Base-by-base conservation (phyloP, 2,329 filamentous ascomycete genomes). In the Epichloe aotearoae region DNA sequence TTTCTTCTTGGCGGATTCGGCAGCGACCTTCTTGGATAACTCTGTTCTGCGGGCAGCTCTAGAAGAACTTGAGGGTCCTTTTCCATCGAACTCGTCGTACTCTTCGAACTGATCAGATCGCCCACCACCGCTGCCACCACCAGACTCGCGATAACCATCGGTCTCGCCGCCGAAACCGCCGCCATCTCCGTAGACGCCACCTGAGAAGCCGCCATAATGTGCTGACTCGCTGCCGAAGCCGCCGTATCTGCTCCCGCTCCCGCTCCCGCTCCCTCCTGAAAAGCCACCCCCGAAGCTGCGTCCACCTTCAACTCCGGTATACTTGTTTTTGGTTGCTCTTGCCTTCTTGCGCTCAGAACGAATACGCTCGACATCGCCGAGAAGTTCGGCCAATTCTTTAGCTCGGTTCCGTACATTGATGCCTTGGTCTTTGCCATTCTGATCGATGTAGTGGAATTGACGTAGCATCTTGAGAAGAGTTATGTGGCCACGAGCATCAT, bases 401-500 rank as follows among this genome's bases (percentile, higher is more conserved):
- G 93, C 89, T 57, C 93, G 81, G 71, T 97, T 97, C 58, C 93
- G 85, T 53, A 98, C 93, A 64, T 98, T 98, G 68, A 98, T 82
- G 54, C 93, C 93, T 69, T 98, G 93, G 64, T 98, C 93, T 69
- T 98, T 98, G 66, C 93, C 93, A 68, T 97, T 97, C 65, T 80
- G 77, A 64, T 98, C 82, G 68, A 98, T 97, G 70, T 77, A 98
- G 71, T 98, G 93, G 69, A 98, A 98, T 67, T 98, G 93, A 52
- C 90, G 87, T 51, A 98, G 80, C 93, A 98, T 98, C 71, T 96
- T 95, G 53, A 98, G 79, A 10, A 97, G 82, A 15, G 91, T 94
- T 54, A 98, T 81, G 67, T 98, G 93, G 52, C 90, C 90, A 60
- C 93, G 83, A 52, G 93, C 93, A 69, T 98, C 93, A 69, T 98